A percentile compares a stretch with the other conserved stretches of the same genome.
phyloP scores from a whole-genome alignment of 2,329 filamentous ascomycete genomes.

The Arthrinium puccinioides region DNA sequence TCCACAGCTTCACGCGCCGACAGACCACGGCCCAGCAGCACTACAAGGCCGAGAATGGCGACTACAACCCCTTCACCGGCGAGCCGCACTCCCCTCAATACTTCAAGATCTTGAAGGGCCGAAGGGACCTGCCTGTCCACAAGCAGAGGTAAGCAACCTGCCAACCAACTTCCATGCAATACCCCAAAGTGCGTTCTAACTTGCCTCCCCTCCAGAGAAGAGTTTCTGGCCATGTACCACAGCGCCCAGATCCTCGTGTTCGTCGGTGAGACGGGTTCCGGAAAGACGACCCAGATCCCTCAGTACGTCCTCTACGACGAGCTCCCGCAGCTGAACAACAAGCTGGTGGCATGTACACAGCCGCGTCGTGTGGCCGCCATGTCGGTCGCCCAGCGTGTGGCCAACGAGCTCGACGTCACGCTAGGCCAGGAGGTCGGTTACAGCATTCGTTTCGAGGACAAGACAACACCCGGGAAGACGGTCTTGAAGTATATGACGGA shows the following conservation, averaged over 20 bases:
- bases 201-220: conserved; percentile 39
- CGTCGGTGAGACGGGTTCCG: conserved; percentile 97
- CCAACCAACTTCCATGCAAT: too few species aligned
- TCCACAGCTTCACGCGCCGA: conserved; percentile 68
- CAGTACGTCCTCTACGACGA: conserved; percentile 98
- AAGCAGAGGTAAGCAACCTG: conserved; percentile 64
- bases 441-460: conserved; percentile 98
- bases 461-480: conserved; percentile 79
- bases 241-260: conserved; percentile 94
- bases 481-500: conserved; percentile 99
- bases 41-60: conserved; percentile 66
- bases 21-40: conserved; percentile 73
- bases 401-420: conserved; percentile 89
- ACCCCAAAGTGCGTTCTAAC: background rate
- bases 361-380: conserved; percentile 96
- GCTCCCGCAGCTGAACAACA: conserved; percentile 74
- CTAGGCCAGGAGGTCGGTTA: conserved; percentile 95
- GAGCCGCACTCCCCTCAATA: conserved; percentile 73
- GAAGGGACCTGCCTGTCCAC: conserved; percentile 83
- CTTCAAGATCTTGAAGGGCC: conserved; percentile 78
- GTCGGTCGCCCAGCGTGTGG: conserved; percentile 97
- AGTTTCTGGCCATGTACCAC: conserved; percentile 91
- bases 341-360: conserved; percentile 95
- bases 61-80: conserved; percentile 80
- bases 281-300: conserved; percentile 98